These are phyloP conservation scores for Cercospora citrullina DNA, from an alignment of 2,329 filamentous ascomycete species.

Conservation along the genomic window DNA sequence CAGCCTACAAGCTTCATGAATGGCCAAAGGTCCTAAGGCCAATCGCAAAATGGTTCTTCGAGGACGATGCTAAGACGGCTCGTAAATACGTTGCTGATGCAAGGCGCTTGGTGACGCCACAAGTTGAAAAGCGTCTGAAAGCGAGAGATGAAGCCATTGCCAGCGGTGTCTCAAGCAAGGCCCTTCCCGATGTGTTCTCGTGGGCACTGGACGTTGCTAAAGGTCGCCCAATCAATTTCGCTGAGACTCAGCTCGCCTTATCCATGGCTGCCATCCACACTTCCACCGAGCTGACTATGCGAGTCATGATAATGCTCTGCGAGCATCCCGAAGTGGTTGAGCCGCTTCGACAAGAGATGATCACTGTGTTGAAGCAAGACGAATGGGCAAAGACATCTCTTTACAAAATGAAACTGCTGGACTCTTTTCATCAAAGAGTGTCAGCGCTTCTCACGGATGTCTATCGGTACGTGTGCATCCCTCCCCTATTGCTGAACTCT, in stretches of 20 bases:
- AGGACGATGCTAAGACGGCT: background rate
- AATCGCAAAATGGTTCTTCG: background rate
- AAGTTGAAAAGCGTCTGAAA: background rate
- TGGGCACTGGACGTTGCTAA: constrained; percentile 30
- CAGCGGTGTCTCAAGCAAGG: background rate
- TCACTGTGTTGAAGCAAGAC: constrained; percentile 25
- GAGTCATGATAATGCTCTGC: constrained; percentile 28
- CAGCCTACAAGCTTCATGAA: background rate
- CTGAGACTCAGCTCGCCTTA: constrained; percentile 23
- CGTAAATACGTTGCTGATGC: background rate
- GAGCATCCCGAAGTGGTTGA: constrained; percentile 32
- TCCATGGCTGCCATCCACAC: constrained; percentile 17
- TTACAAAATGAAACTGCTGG: constrained; percentile 35
- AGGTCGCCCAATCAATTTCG: constrained; percentile 14
- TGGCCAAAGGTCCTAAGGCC: background rate
- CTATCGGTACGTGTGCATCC: background rate
- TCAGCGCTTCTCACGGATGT: background rate
- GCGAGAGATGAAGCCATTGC: background rate
- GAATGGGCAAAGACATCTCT: constrained; percentile 32
- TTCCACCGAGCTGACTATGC: constrained; percentile 26
- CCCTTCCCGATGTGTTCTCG: constrained; percentile 24
- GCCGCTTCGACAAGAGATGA: constrained; percentile 29
- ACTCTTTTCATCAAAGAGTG: constrained; percentile 37
- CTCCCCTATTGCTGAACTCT: background rate
- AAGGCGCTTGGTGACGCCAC: background rate